Evolutionary conservation across 2,329 filamentous ascomycete species (phyloP), one percentile per base, ranked within the genome.

Genomic region (Claviceps lovelessii): DNA sequence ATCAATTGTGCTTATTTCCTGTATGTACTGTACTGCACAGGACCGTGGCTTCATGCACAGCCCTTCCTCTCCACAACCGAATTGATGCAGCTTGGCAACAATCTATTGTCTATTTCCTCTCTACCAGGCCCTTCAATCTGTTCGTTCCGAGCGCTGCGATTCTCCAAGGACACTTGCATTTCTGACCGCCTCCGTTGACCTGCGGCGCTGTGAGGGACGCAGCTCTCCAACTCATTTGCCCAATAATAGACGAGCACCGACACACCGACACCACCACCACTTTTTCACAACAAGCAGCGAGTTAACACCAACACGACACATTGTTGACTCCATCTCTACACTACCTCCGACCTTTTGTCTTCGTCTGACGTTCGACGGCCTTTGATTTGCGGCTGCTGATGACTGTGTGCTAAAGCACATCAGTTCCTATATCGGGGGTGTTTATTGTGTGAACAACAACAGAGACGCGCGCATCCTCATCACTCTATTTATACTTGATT

Each of bases 341-440:
- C 17, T 29, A 11, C 37, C 29, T 10, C 29, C 19, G 52, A 44
- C 42, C 6, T 35, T 35, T 49, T 29, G 44, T 45, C 47, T 51
- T 47, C 44, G 54, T 50, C 23, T 9, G 29, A 45, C 52, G 28
- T 41, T 46, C 15, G 37, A 39, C 31, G 10, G 31, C 44, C 11
- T 19, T 29, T 49, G 42, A 37, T 41, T 52, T 41, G 23, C 23
- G 2, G 51, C 28, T 48, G 55, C 53, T 31, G 50, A 57, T 59
- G 59, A 54, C 57, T 52, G 47, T 51, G 49, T 49, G 51, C 49
- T 59, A 52, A 58, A 52, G 44, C 45, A n/a, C 19, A 51, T 29
- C 54, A 29, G 10, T 33, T n/a, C 29, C 23, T 17, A 53, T 15
- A n/a, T 31, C n/a, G n/a, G n/a, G n/a, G 49, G 49, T 52, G 29